Percentiles rank a stretch among this genome's conserved stretches.
phyloP scores from a whole-genome alignment of 2,329 filamentous ascomycete species.

The Ceratocystis eucalypticola region DNA sequence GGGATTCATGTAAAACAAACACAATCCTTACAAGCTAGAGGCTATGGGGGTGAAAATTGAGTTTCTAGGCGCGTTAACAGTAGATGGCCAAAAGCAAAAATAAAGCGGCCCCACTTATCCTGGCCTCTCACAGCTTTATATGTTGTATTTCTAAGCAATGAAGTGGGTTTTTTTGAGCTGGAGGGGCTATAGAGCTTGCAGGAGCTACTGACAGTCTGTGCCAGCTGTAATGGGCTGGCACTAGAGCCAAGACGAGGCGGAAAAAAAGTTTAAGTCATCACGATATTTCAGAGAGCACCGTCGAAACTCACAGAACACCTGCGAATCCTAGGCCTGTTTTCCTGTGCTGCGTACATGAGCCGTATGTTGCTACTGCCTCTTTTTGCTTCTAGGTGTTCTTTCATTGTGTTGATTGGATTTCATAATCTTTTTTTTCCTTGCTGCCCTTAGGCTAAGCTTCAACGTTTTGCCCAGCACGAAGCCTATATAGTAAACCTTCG shows the following conservation, averaged over 20 bases:
- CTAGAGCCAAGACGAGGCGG: neutral
- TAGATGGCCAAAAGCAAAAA: neutral
- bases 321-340: slow-evolving; percentile 9
- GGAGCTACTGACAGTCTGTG: slow-evolving; percentile 10
- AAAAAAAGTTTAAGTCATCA: slow-evolving; percentile 17
- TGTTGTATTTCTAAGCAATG: neutral
- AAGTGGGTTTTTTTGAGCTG: neutral
- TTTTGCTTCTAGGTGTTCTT: slow-evolving; percentile 7
- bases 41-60: neutral
- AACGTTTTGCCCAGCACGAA: too few relatives aligned
- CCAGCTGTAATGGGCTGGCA: neutral
- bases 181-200: neutral
- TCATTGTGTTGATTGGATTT: neutral
- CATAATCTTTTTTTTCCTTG: too few relatives aligned
- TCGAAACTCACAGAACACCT: slow-evolving; percentile 18
- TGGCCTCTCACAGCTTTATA: neutral
- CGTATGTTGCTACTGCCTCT: neutral
- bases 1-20: neutral
- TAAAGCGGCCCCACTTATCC: neutral
- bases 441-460: too few relatives aligned
- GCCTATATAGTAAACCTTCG: too few relatives aligned
- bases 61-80: neutral
- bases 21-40: neutral
- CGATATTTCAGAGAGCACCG: slow-evolving; percentile 7
- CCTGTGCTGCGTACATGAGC: neutral